A percentile compares a stretch with the other conserved stretches of the same genome.
Conservation (phyloP, 129 eudicot species). For the sunflower (Helianthus annuus) region HanXRQr2.0-SUNRISE NC_035437.2:161677506-161678005, state of each 20-base stretch:
- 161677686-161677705: slow-evolving; percentile 5
- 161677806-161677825: too few species aligned
- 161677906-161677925: not conserved
- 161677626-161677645: slow-evolving; percentile 4
- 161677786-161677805: not conserved
- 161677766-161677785: slow-evolving; percentile 9
- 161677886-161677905: slow-evolving; percentile 14
- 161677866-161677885: slow-evolving; percentile 19
- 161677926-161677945: slow-evolving; percentile 28
- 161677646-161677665: not conserved
- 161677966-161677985: not conserved
- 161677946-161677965: slow-evolving; percentile 17
- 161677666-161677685: slow-evolving; percentile 6
- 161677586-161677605: too few species aligned
- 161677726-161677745: not conserved
- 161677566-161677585: too few species aligned
- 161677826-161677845: too few species aligned
- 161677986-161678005: slow-evolving; percentile 2
- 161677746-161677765: not conserved
- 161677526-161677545: not conserved
- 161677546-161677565: not conserved
- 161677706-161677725: slow-evolving; percentile 8
- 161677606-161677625: not conserved
- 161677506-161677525: not conserved
- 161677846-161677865: slow-evolving; percentile 14